Conservation (phyloP, 2,329 filamentous ascomycete genomes). For the Colletotrichum trifolii region DNA sequence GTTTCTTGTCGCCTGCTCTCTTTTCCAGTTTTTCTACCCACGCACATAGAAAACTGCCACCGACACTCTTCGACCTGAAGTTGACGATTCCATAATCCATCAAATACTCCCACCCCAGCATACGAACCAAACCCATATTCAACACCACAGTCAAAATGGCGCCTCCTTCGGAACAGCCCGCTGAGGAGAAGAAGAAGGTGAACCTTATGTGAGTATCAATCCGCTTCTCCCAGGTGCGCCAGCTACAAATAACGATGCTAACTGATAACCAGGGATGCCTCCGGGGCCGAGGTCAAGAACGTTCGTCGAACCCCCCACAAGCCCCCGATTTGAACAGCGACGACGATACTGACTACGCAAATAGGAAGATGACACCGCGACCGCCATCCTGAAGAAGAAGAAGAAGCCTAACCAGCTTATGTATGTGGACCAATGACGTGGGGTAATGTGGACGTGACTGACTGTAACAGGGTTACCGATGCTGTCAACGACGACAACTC, state of each 20-base stretch:
- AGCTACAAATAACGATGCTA: slow-evolving; percentile 45
- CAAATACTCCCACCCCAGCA: slow-evolving; percentile 13
- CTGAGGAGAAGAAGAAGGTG: slow-evolving; percentile 81
- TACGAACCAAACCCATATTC: slow-evolving; percentile 26
- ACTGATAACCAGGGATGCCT: slow-evolving; percentile 77
- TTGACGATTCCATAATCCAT: slow-evolving; percentile 32
- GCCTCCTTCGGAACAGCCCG: slow-evolving; percentile 63
- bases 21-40: slow-evolving; percentile 14
- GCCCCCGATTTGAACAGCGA: slow-evolving; percentile 25
- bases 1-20: background rate
- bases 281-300: slow-evolving; percentile 86
- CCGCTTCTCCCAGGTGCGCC: slow-evolving; percentile 4
- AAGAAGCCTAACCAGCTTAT: slow-evolving; percentile 99
- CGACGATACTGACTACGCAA: slow-evolving; percentile 47
- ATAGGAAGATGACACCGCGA: slow-evolving; percentile 90
- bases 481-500: slow-evolving; percentile 99
- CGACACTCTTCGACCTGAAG: slow-evolving; percentile 18
- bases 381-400: slow-evolving; percentile 99
- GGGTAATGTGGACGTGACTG: slow-evolving; percentile 23
- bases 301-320: slow-evolving; percentile 61
- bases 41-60: slow-evolving; percentile 16
- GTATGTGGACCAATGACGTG: slow-evolving; percentile 63
- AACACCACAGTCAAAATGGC: slow-evolving; percentile 69
- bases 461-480: slow-evolving; percentile 84
- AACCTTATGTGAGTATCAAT: slow-evolving; percentile 76